Evolutionary conservation across 352 stramenopile genomes (phyloP).

Genomic region (Phytophthora megakarya): DNA sequence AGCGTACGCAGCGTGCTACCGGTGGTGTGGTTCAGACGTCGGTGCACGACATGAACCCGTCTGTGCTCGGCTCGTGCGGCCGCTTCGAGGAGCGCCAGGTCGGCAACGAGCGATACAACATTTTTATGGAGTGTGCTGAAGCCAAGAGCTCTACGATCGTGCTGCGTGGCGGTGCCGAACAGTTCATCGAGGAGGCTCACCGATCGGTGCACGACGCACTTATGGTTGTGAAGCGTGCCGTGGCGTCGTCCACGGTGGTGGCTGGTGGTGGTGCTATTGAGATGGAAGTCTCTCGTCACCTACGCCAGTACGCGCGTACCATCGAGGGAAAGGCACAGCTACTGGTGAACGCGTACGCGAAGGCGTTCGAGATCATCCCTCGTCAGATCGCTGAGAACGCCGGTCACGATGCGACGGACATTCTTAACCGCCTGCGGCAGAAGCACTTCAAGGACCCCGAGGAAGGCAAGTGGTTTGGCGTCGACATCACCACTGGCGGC

Average conservation of each 20-base stretch:
- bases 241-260: slow-evolving; percentile 92
- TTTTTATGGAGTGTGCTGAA: slow-evolving; percentile 97
- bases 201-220: slow-evolving; percentile 98
- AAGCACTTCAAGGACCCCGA: slow-evolving; percentile 95
- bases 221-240: slow-evolving; percentile 98
- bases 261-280: slow-evolving; percentile 92
- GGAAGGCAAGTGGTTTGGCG: slow-evolving; percentile 96
- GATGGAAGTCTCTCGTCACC: slow-evolving; percentile 92
- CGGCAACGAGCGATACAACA: slow-evolving; percentile 98
- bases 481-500: slow-evolving; percentile 97
- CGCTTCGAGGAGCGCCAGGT: slow-evolving; percentile 98
- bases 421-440: slow-evolving; percentile 96
- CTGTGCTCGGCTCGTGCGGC: slow-evolving; percentile 94
- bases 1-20: slow-evolving; percentile 95
- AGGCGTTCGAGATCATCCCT: slow-evolving; percentile 98
- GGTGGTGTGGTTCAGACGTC: slow-evolving; percentile 94
- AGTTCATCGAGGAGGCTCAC: slow-evolving; percentile 99
- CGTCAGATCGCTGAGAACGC: slow-evolving; percentile 98
- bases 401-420: slow-evolving; percentile 98
- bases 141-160: slow-evolving; percentile 97
- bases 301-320: slow-evolving; percentile 92
- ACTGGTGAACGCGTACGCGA: slow-evolving; percentile 95
- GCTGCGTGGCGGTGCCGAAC: slow-evolving; percentile 95
- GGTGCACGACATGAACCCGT: slow-evolving; percentile 90
- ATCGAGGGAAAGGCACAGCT: slow-evolving; percentile 98